Percentiles rank a stretch among this genome's conserved stretches.
Conservation (phyloP, 768 basidiomycete genomes). For the Mycena sanguinolenta region DNA sequence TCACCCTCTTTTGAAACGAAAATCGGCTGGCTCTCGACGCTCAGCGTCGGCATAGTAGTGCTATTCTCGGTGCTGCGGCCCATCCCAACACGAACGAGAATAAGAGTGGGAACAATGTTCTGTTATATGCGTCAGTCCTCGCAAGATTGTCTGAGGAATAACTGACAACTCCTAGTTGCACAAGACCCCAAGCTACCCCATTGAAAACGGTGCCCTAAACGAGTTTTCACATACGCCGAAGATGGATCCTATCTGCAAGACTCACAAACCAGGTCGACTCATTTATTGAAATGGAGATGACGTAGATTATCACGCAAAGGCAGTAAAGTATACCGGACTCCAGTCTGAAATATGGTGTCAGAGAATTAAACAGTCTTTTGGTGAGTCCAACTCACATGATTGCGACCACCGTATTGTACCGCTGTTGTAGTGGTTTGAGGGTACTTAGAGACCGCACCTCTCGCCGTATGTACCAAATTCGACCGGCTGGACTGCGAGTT, state of each 20-base stretch:
- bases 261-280: constrained; percentile 6
- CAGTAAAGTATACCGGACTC: constrained; percentile 23
- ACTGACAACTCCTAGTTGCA: constrained; percentile 27
- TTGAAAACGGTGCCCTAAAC: constrained; percentile 16
- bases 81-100: constrained; percentile 24
- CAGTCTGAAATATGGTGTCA: constrained; percentile 3
- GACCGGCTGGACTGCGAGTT: neutral
- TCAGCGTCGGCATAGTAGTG: neutral
- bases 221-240: neutral
- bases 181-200: constrained; percentile 22
- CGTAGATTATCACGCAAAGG: constrained; percentile 19
- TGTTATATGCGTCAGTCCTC: neutral
- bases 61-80: constrained; percentile 17
- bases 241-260: neutral
- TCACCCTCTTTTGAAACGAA: neutral
- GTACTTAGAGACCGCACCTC: neutral
- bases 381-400: constrained; percentile 15
- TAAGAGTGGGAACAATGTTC: constrained; percentile 24
- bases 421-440: neutral
- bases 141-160: neutral
- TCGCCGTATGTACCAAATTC: constrained; percentile 26
- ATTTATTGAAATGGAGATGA: constrained; percentile 11
- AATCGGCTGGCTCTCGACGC: neutral
- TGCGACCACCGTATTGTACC: constrained; percentile 16
- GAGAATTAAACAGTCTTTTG: too few relatives aligned